Base-by-base conservation (phyloP, 345 rosid species). In the Sisymbrium irio region DNA sequence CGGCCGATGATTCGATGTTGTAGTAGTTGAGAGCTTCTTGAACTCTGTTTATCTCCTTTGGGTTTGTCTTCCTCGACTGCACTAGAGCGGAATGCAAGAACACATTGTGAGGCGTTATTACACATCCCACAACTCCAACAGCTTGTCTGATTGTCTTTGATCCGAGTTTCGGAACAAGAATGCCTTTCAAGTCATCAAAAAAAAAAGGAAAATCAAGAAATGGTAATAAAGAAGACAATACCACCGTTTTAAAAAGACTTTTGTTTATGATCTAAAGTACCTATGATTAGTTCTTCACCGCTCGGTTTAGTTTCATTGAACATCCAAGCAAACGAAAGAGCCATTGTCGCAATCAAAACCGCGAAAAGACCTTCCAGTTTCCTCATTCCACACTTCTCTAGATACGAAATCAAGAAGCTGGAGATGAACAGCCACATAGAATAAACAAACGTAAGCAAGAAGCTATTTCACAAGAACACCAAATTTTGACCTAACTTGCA, bases 51-150 rank as follows among this genome's bases (percentile, higher is more conserved):
- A 74, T 84, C 79, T 81, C 84, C 51, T 80, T 86, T 37, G 89
- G 91, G 80, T 93, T 82, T 63, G 90, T 69, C 71, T 89, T 82
- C 72, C 98, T 84, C 0, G 98, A 93, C 72, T 91, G 97, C 37
- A 93, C 98, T 83, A 93, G 79, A 65, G 96, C 98, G 13, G 98
- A 93, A 65, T 90, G 98, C 76, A 90, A 83, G 80, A 88, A 93
- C 27, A 93, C 96, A 49, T 93, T 93, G 82, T 93, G 98, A 66
- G 98, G 98, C 74, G 87, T 90, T 73, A 93, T 93, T 20, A 91
- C 98, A 55, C 96, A 93, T 74, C 98, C 98, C 39, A 93, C 96
- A 9, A 93, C 89, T 40, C 96, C 98, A 47, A 93, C 98, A 32
- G 97, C 98, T 76, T 93, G 97, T 59, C 91, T 84, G 63, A 93